phyloP scores from a whole-genome alignment of 1,284 basidiomycete species.

The Phylloboletellus chloephorus region DNA sequence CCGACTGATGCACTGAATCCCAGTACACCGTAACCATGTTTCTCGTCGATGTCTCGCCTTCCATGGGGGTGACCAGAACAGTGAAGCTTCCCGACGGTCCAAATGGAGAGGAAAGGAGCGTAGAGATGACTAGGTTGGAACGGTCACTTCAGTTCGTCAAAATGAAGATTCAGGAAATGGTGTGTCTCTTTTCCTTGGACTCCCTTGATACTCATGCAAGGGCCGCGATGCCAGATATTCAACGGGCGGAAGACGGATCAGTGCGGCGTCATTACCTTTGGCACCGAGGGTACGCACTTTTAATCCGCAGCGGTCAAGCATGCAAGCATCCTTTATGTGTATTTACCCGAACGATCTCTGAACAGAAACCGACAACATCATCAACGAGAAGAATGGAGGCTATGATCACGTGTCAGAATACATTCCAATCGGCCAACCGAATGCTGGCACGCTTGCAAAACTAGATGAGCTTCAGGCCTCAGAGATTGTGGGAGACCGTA shows the following conservation, averaged over 20 bases:
- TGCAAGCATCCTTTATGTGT: background rate
- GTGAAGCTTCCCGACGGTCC: constrained; percentile 53
- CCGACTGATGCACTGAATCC: background rate
- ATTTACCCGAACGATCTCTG: constrained; percentile 1
- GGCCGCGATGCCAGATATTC: constrained; percentile 59
- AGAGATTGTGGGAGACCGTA: constrained; percentile 62
- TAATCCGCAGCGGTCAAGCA: background rate
- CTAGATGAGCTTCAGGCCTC: constrained; percentile 63
- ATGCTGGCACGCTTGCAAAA: constrained; percentile 68
- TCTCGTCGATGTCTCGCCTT: constrained; percentile 79
- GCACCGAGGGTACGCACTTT: constrained; percentile 57
- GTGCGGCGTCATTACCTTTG: constrained; percentile 82
- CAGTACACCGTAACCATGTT: constrained; percentile 84
- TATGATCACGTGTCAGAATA: constrained; percentile 78
- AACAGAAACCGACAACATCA: constrained; percentile 69
- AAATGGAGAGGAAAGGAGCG: constrained; percentile 45
- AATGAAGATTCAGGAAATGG: constrained; percentile 87
- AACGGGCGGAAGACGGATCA: constrained; percentile 88
- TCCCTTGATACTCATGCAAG: background rate
- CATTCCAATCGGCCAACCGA: constrained; percentile 75
- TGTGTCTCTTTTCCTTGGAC: constrained; percentile 25
- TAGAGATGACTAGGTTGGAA: constrained; percentile 71
- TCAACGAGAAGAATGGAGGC: constrained; percentile 57
- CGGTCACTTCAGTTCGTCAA: constrained; percentile 83
- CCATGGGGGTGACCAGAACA: constrained; percentile 67